Evolutionary conservation across 73 alveolate genomes (phyloP).

Genomic region (Durusdinium trenchii): DNA sequence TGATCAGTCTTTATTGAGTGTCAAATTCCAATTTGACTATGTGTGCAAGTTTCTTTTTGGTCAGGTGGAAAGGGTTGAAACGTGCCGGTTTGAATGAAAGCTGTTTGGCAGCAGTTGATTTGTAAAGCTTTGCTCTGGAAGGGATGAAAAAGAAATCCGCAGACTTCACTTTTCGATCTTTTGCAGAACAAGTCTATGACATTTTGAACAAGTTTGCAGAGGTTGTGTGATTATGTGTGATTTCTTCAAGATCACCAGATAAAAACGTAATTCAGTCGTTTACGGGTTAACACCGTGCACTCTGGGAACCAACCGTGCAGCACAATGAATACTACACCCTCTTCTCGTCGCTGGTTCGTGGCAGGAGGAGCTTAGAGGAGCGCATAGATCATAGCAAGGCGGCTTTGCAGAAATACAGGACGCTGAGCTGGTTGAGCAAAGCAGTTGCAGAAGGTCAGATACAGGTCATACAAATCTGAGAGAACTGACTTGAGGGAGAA

Average conservation of each 20-base stretch:
- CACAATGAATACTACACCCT: neutral
- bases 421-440: neutral
- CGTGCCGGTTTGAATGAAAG: too few species aligned
- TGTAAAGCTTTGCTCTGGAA: too few species aligned
- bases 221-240: neutral
- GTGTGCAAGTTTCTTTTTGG: too few species aligned
- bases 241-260: neutral
- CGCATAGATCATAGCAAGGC: conserved; percentile 58
- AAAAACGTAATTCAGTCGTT: neutral
- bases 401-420: conserved; percentile 81
- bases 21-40: too few species aligned
- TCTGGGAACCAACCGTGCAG: neutral
- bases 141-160: too few species aligned
- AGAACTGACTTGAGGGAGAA: neutral
- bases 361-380: conserved; percentile 60
- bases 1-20: too few species aligned
- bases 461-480: neutral
- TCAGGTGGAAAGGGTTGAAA: too few species aligned
- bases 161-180: too few species aligned
- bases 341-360: neutral
- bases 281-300: neutral
- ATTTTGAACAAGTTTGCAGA: neutral
- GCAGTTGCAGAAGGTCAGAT: neutral
- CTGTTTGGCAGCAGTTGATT: too few species aligned
- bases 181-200: neutral